Conservation (phyloP, 2,329 filamentous ascomycete species). For the Xylaria sp. region DNA sequence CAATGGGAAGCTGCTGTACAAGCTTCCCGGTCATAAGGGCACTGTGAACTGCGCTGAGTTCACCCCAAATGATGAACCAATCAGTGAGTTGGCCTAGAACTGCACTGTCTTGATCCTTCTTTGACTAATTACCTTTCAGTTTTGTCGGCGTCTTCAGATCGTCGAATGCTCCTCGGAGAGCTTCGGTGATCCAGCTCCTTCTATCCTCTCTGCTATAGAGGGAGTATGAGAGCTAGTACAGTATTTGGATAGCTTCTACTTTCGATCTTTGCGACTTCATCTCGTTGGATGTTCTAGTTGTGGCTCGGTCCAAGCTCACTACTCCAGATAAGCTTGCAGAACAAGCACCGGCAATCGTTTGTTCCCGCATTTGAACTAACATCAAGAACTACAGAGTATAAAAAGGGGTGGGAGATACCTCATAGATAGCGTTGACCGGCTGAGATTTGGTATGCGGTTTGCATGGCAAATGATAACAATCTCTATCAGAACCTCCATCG, state of each 20-base stretch:
- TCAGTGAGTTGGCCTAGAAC: slow-evolving; percentile 71
- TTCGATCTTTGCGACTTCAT: background rate
- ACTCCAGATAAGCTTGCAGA: background rate
- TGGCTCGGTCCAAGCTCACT: background rate
- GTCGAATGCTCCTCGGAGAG: slow-evolving; percentile 85
- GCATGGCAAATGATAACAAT: background rate
- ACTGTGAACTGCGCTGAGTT: slow-evolving; percentile 96
- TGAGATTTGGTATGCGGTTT: background rate
- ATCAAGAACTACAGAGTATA: background rate
- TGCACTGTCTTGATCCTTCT: background rate
- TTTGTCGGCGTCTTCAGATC: slow-evolving; percentile 89
- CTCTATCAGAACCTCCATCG: background rate
- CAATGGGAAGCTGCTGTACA: slow-evolving; percentile 91
- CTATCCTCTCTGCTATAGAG: background rate
- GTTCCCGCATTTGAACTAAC: background rate
- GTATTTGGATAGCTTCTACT: background rate
- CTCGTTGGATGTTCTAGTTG: background rate
- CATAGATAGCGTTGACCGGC: background rate
- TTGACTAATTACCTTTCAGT: slow-evolving; percentile 61
- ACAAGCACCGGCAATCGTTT: background rate
- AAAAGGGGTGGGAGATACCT: background rate
- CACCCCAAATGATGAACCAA: slow-evolving; percentile 82
- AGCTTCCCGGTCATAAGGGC: slow-evolving; percentile 93
- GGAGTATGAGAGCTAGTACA: background rate
- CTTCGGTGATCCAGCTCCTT: slow-evolving; percentile 63